A percentile compares a stretch with the other conserved stretches of the same genome.
These are phyloP conservation scores for Apiospora sp. DNA, from an alignment of 2,329 filamentous ascomycete genomes.

Conservation along the genomic window DNA sequence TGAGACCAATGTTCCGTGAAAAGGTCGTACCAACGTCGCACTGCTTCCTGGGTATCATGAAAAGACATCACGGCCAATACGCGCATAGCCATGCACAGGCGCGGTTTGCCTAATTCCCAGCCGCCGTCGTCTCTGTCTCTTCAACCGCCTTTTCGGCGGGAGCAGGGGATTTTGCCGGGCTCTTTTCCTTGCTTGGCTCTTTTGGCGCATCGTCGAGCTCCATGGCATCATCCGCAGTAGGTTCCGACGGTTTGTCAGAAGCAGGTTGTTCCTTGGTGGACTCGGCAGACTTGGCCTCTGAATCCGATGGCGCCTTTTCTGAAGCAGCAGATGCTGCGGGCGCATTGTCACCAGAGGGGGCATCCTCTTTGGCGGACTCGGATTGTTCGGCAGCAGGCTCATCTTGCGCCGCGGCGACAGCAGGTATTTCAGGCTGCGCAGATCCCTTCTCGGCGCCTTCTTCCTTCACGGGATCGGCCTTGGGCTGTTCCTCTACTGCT, in stretches of 20 bases:
- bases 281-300: conserved; percentile 23
- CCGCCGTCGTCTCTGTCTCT: neutral
- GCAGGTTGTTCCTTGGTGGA: neutral
- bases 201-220: conserved; percentile 23
- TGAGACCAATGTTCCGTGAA: conserved; percentile 12
- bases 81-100: neutral
- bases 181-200: conserved; percentile 28
- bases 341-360: neutral
- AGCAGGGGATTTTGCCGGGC: neutral
- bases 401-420: neutral
- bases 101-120: neutral
- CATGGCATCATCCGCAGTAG: conserved; percentile 19
- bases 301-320: conserved; percentile 22
- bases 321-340: conserved; percentile 12
- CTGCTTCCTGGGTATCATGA: conserved; percentile 12
- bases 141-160: conserved; percentile 18
- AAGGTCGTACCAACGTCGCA: conserved; percentile 10
- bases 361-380: neutral
- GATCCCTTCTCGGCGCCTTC: conserved; percentile 35
- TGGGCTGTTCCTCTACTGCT: conserved; percentile 40
- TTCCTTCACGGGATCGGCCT: conserved; percentile 47
- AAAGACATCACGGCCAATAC: conserved; percentile 3
- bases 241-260: conserved; percentile 2
- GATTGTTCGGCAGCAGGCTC: neutral
- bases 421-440: neutral